These are phyloP conservation scores for Phyllachora maydis DNA, from an alignment of 2,329 filamentous ascomycete genomes.

Conservation along the genomic window DNA sequence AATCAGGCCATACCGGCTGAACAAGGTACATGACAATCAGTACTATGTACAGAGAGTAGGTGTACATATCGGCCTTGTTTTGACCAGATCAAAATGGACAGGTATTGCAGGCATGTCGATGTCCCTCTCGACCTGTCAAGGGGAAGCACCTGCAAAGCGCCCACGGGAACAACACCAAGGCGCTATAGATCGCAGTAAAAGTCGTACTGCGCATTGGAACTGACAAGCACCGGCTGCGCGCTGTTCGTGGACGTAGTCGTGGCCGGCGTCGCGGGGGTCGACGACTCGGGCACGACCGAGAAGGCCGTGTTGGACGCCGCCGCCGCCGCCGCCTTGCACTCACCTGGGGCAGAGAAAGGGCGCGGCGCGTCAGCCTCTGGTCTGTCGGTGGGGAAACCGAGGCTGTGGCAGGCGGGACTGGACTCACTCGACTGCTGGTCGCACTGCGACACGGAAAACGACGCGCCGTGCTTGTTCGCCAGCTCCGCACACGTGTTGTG, in stretches of 20 bases:
- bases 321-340: constrained; percentile 15
- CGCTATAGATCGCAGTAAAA: constrained; percentile 23
- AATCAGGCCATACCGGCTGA: too few species aligned
- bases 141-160: too few species aligned
- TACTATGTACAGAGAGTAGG: too few species aligned
- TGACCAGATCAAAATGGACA: too few species aligned
- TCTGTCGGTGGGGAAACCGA: background rate
- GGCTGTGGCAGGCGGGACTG: background rate
- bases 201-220: constrained; percentile 20
- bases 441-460: constrained; percentile 19
- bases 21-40: too few species aligned
- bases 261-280: constrained; percentile 2
- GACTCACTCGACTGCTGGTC: constrained; percentile 22
- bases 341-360: constrained; percentile 8
- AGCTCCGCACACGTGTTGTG: constrained; percentile 22
- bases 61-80: too few species aligned
- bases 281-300: too few species aligned
- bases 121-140: too few species aligned
- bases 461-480: constrained; percentile 15
- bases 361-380: background rate
- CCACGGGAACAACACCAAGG: too few species aligned
- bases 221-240: constrained; percentile 10
- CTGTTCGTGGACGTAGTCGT: background rate
- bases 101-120: too few species aligned
- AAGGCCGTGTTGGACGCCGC: constrained; percentile 12